These are phyloP conservation scores for Cladochytrium replicatum DNA, from an alignment of 192 early-diverging fungal species.

Conservation along the genomic window DNA sequence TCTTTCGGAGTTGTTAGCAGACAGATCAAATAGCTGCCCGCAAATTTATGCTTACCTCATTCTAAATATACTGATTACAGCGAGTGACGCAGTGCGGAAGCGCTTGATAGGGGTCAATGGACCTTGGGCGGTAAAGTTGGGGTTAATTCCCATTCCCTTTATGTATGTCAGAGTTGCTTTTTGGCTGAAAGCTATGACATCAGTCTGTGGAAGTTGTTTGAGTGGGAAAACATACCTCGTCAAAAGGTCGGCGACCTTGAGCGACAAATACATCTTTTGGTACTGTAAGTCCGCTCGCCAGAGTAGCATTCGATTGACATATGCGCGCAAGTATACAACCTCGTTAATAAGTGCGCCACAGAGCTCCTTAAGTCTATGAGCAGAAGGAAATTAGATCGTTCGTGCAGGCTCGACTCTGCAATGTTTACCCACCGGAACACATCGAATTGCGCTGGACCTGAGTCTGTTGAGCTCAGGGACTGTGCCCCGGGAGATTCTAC, in stretches of 20 bases:
- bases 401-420: background rate
- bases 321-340: slow-evolving; percentile 23
- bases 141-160: no score
- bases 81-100: background rate
- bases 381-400: no score
- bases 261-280: slow-evolving; percentile 32
- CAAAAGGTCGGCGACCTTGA: slow-evolving; percentile 29
- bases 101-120: background rate
- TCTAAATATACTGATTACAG: background rate
- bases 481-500: no score
- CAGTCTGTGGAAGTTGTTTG: no score
- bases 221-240: slow-evolving; percentile 8
- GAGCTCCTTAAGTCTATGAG: slow-evolving; percentile 15
- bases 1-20: no score
- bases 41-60: no score
- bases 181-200: no score
- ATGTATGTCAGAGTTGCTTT: no score
- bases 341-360: slow-evolving; percentile 19
- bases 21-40: no score
- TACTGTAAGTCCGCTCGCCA: slow-evolving; percentile 36
- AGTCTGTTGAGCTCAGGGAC: no score
- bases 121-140: background rate
- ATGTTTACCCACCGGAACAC: background rate
- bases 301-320: slow-evolving; percentile 22
- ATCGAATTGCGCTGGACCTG: background rate